Evolutionary conservation across 2,329 filamentous ascomycete species (phyloP).

Genomic region (Pseudohalonectria lignicola): DNA sequence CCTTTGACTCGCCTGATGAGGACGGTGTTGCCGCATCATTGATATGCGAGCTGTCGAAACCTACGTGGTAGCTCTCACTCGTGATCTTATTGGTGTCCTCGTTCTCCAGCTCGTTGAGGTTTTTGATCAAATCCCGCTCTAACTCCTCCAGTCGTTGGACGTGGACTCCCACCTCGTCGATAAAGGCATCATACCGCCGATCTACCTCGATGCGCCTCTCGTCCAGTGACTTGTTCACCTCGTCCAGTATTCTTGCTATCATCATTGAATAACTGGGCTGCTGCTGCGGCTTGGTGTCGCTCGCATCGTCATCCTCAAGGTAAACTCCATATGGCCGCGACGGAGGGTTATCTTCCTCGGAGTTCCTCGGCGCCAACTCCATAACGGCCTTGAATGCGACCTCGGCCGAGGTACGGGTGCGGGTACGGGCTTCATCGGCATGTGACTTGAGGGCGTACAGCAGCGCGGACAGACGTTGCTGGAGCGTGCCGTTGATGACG

Average conservation of each 20-base stretch:
- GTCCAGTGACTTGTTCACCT: slow-evolving; percentile 77
- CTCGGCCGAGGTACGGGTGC: slow-evolving; percentile 64
- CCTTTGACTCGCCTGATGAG: slow-evolving; percentile 29
- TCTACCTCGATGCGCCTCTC: slow-evolving; percentile 56
- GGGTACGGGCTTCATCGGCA: slow-evolving; percentile 52
- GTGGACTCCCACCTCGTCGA: slow-evolving; percentile 68
- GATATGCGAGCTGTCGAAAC: slow-evolving; percentile 81
- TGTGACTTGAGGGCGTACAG: slow-evolving; percentile 65
- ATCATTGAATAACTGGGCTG: slow-evolving; percentile 88
- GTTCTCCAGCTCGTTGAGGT: slow-evolving; percentile 72
- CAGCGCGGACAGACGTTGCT: slow-evolving; percentile 71
- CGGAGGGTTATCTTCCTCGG: slow-evolving; percentile 65
- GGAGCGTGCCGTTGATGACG: slow-evolving; percentile 82
- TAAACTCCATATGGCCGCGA: slow-evolving; percentile 71
- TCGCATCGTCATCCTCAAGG: slow-evolving; percentile 57
- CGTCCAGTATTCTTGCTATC: slow-evolving; percentile 93
- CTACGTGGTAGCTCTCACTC: slow-evolving; percentile 77
- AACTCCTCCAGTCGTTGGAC: slow-evolving; percentile 65
- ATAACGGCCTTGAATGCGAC: slow-evolving; percentile 84
- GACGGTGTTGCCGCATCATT: slow-evolving; percentile 23
- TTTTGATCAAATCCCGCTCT: slow-evolving; percentile 62
- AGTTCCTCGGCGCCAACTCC: slow-evolving; percentile 57
- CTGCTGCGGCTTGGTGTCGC: no score
- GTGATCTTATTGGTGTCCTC: slow-evolving; percentile 87
- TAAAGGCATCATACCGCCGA: slow-evolving; percentile 62